Conservation (phyloP, 306 rosid species). For the Geum urbanum region DNA sequence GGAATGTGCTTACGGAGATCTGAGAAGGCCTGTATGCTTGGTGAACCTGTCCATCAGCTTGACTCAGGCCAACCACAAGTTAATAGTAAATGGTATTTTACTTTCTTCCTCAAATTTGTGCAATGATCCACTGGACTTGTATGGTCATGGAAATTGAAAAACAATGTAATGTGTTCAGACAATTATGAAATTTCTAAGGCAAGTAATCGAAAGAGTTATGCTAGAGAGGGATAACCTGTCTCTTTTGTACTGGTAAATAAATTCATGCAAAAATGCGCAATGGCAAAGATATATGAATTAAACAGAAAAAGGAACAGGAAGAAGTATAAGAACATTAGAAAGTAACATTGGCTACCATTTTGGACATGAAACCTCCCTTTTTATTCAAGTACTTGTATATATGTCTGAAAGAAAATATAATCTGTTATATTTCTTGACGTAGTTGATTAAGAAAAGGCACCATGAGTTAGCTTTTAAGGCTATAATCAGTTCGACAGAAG, state of each 20-base stretch:
- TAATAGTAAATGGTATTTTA: slow-evolving; percentile 66
- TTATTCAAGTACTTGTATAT: background rate
- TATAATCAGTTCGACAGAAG: slow-evolving; percentile 30
- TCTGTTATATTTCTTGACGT: slow-evolving; percentile 1
- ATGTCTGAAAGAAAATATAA: background rate
- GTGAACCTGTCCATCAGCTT: slow-evolving; percentile 57
- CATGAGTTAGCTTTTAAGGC: slow-evolving; percentile 10
- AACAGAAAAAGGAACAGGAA: background rate
- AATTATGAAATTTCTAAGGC: background rate
- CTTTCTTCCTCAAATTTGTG: slow-evolving; percentile 20
- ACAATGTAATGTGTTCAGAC: background rate
- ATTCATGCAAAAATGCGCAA: background rate
- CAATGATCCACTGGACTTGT: slow-evolving; percentile 9
- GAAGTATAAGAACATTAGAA: background rate
- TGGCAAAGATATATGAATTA: background rate
- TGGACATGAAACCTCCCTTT: background rate
- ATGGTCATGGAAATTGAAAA: slow-evolving; percentile 9
- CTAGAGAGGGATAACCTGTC: slow-evolving; percentile 8
- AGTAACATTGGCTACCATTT: background rate
- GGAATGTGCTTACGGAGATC: slow-evolving; percentile 88
- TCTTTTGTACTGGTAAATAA: background rate
- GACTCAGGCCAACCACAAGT: slow-evolving; percentile 52
- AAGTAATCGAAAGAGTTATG: background rate
- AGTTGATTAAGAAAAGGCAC: background rate
- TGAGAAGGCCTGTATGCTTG: slow-evolving; percentile 61